Evolutionary conservation across 495 filamentous ascomycete species (phyloP).

Genomic region (Neurospora sp.): DNA sequence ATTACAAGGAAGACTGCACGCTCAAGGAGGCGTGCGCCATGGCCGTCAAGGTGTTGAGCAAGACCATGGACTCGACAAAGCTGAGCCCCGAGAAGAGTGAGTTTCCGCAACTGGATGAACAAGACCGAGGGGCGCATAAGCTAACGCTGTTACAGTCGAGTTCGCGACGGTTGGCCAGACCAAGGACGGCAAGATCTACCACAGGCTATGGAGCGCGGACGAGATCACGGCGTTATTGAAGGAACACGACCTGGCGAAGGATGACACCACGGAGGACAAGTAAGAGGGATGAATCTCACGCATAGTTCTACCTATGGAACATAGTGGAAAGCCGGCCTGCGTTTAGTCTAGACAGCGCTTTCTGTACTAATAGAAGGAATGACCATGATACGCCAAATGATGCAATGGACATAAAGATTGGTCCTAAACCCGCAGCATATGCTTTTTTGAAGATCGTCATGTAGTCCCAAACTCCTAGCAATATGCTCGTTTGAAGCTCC

Average conservation of each 20-base stretch:
- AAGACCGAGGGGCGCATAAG: too few species aligned
- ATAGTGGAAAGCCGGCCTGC: slow-evolving; percentile 1
- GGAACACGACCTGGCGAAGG: slow-evolving; percentile 91
- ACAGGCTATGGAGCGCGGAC: slow-evolving; percentile 93
- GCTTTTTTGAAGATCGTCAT: background rate
- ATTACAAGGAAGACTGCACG: slow-evolving; percentile 96
- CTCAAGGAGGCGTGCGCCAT: slow-evolving; percentile 94
- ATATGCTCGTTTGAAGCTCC: background rate
- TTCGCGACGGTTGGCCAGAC: slow-evolving; percentile 97
- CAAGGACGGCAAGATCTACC: slow-evolving; percentile 89
- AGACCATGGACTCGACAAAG: slow-evolving; percentile 99
- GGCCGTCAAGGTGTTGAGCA: slow-evolving; percentile 98
- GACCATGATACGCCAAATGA: background rate
- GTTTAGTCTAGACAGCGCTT: slow-evolving; percentile 11
- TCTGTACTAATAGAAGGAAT: slow-evolving; percentile 19
- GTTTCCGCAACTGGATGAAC: too few species aligned
- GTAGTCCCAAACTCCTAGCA: slow-evolving; percentile 3
- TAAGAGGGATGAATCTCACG: slow-evolving; percentile 11
- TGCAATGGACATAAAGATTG: background rate
- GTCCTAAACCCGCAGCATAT: slow-evolving; percentile 4
- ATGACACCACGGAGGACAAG: slow-evolving; percentile 62
- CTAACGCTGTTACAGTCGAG: slow-evolving; percentile 53
- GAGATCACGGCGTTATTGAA: slow-evolving; percentile 91
- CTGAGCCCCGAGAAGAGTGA: slow-evolving; percentile 97
- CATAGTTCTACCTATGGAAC: background rate